Percentiles rank a stretch among this genome's conserved stretches.
These are phyloP conservation scores for Coleophoma crateriformis DNA, from an alignment of 2,329 filamentous ascomycete genomes.

Conservation along the genomic window DNA sequence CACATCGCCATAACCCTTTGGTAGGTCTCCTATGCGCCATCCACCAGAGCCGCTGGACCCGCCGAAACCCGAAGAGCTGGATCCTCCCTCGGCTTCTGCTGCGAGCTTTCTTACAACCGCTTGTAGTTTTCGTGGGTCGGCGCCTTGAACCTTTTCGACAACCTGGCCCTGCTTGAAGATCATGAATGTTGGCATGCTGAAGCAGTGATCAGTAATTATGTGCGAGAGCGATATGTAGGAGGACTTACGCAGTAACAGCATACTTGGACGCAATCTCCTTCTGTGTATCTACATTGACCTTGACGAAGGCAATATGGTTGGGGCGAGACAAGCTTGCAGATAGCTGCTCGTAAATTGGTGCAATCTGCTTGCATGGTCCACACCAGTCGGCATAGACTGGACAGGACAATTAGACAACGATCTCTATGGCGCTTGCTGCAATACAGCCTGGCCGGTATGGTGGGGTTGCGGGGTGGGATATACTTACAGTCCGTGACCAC, in stretches of 20 bases:
- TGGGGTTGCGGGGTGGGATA: constrained; percentile 21
- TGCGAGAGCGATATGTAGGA: not conserved
- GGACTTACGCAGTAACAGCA: constrained; percentile 57
- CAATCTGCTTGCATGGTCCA: constrained; percentile 76
- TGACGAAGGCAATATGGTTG: constrained; percentile 74
- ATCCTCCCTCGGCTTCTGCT: constrained; percentile 49
- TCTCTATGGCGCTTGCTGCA: too few relatives aligned
- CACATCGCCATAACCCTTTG: constrained; percentile 78
- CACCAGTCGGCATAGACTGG: constrained; percentile 87
- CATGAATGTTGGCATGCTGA: constrained; percentile 80
- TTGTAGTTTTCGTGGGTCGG: constrained; percentile 65
- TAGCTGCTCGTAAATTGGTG: constrained; percentile 75
- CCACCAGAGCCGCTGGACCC: constrained; percentile 35
- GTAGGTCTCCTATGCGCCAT: constrained; percentile 73
- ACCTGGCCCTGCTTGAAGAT: constrained; percentile 70
- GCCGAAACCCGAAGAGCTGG: constrained; percentile 23
- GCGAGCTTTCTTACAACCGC: constrained; percentile 66
- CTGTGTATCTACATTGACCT: constrained; percentile 78
- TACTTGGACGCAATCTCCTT: constrained; percentile 70
- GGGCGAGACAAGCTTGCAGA: constrained; percentile 65
- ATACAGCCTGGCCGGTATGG: constrained; percentile 4
- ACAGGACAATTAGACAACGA: too few relatives aligned
- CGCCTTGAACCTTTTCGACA: constrained; percentile 66
- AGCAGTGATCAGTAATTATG: not conserved
- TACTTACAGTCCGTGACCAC: constrained; percentile 85